These are phyloP conservation scores for Diospyros lotus DNA, from an alignment of 148 eudicot genomes.

Conservation along the genomic window DNA sequence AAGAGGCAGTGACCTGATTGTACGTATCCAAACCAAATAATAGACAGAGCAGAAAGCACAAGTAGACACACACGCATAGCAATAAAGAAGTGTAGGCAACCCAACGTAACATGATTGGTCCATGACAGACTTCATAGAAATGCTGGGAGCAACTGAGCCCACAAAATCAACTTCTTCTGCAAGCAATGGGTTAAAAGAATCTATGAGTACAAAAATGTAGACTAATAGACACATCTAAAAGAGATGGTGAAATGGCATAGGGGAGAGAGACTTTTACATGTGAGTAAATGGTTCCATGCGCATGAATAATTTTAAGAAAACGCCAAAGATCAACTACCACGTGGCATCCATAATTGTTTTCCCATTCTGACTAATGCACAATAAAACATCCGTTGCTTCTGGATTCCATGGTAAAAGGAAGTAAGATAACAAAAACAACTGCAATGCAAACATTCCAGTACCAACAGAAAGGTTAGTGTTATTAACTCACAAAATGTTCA, in stretches of 20 bases:
- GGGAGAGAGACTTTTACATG: neutral
- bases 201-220: conserved; percentile 17
- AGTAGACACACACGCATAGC: neutral
- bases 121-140: conserved; percentile 37
- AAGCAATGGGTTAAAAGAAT: conserved; percentile 35
- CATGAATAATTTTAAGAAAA: conserved; percentile 3
- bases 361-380: neutral
- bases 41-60: too few species aligned
- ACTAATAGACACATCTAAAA: neutral
- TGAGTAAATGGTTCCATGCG: conserved; percentile 6
- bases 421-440: too few species aligned
- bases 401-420: too few species aligned
- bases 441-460: too few species aligned
- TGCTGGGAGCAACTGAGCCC: conserved; percentile 42
- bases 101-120: conserved; percentile 36
- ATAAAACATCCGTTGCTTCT: neutral
- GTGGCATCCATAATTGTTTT: conserved; percentile 5
- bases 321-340: neutral
- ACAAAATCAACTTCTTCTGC: conserved; percentile 47
- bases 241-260: neutral
- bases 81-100: neutral
- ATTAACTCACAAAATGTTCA: too few species aligned
- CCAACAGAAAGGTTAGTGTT: too few species aligned
- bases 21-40: neutral
- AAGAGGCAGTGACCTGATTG: neutral